These are phyloP conservation scores for Casaregolazyma lundiana DNA, from an alignment of 1,139 yeast species.

Conservation along the genomic window DNA sequence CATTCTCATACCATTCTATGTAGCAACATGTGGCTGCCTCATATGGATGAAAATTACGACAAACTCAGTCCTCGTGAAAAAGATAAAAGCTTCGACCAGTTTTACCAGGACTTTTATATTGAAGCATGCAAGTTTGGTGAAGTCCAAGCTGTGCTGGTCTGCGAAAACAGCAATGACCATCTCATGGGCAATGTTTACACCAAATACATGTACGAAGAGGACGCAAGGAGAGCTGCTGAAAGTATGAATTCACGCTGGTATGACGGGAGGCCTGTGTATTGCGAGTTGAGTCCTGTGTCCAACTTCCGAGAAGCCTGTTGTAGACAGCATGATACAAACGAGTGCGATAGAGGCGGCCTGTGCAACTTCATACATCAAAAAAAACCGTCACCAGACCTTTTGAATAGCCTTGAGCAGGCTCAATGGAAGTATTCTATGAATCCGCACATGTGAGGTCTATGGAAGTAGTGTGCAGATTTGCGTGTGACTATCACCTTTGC, in stretches of 20 bases:
- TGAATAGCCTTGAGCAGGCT: slow-evolving; percentile 37
- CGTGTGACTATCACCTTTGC: too few species aligned
- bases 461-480: too few species aligned
- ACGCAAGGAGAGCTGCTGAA: slow-evolving; percentile 59
- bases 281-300: slow-evolving; percentile 74
- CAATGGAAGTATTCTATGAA: slow-evolving; percentile 35
- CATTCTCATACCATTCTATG: slow-evolving; percentile 62
- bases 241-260: slow-evolving; percentile 78
- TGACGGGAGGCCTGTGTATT: slow-evolving; percentile 70
- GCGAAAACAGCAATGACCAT: slow-evolving; percentile 67
- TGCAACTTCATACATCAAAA: slow-evolving; percentile 87
- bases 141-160: slow-evolving; percentile 62
- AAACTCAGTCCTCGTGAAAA: slow-evolving; percentile 38
- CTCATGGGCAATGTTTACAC: slow-evolving; percentile 83
- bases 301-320: slow-evolving; percentile 74
- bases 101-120: slow-evolving; percentile 68
- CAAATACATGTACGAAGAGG: slow-evolving; percentile 48
- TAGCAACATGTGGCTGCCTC: slow-evolving; percentile 66
- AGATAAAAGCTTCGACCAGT: slow-evolving; percentile 54
- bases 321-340: slow-evolving; percentile 56
- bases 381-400: slow-evolving; percentile 47
- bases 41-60: slow-evolving; percentile 25
- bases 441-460: too few species aligned
- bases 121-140: slow-evolving; percentile 61
- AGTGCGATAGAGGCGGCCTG: slow-evolving; percentile 70